phyloP scores from a whole-genome alignment of 768 basidiomycete genomes.

The Kwoniella europaea region DNA sequence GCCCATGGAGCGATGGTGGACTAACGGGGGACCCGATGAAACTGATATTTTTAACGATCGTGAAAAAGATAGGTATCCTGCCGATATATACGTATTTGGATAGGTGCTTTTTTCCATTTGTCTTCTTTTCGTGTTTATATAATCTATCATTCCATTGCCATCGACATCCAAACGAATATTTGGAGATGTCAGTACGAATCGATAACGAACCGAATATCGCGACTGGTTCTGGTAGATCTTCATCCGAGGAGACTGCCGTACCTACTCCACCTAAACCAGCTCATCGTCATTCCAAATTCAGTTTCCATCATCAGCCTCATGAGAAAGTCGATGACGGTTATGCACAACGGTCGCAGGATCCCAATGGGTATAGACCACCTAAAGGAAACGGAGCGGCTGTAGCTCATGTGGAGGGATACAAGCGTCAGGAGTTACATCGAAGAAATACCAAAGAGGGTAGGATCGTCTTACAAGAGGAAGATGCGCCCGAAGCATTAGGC shows the following conservation, averaged over 20 bases:
- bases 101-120: too few relatives aligned
- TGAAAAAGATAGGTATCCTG: too few relatives aligned
- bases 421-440: conserved; percentile 13
- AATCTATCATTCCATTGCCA: too few relatives aligned
- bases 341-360: neutral
- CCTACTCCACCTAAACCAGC: neutral
- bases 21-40: too few relatives aligned
- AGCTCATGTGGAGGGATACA: conserved; percentile 13
- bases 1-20: too few relatives aligned
- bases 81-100: too few relatives aligned
- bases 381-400: conserved; percentile 5
- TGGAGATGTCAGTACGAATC: neutral
- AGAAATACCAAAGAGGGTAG: conserved; percentile 19
- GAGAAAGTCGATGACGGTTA: conserved; percentile 9
- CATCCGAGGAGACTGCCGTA: neutral
- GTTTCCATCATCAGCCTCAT: neutral
- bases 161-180: too few relatives aligned
- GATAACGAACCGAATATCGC: neutral
- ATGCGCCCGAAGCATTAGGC: conserved; percentile 35
- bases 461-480: conserved; percentile 30
- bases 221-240: neutral
- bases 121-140: too few relatives aligned
- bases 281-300: neutral
- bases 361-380: conserved; percentile 2
- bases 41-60: too few relatives aligned